Conservation (phyloP, 179 eudicot genomes). For the Beta corolliflora region DNA sequence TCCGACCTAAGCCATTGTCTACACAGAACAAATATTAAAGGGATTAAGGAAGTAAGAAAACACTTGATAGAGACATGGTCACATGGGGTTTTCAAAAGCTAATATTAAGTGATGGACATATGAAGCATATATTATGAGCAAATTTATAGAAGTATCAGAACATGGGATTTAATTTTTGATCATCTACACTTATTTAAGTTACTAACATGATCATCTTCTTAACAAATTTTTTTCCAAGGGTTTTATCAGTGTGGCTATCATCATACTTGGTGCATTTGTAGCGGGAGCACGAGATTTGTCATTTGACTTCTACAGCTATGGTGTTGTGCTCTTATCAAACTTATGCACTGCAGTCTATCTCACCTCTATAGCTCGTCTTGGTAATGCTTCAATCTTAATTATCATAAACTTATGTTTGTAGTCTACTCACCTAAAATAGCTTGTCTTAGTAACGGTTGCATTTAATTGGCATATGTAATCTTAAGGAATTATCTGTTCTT, state of each 20-base stretch:
- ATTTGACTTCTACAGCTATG: conserved; percentile 80
- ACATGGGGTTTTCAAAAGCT: neutral
- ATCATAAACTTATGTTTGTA: conserved; percentile 58
- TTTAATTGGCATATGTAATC: neutral
- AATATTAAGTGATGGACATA: neutral
- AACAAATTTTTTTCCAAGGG: conserved; percentile 36
- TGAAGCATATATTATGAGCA: neutral
- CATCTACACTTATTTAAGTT: conserved; percentile 11
- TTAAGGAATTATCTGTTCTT: neutral
- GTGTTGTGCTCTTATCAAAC: conserved; percentile 73
- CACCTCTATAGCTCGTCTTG: conserved; percentile 91
- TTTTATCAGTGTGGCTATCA: conserved; percentile 79
- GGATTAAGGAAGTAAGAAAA: too few species aligned
- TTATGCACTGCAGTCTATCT: conserved; percentile 84
- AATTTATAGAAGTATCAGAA: neutral
- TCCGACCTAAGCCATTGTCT: too few species aligned
- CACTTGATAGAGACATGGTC: neutral
- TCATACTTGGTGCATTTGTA: conserved; percentile 80
- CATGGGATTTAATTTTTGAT: neutral
- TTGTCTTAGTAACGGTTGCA: conserved; percentile 65
- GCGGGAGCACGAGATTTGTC: conserved; percentile 88
- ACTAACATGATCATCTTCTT: conserved; percentile 18
- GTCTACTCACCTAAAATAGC: conserved; percentile 89
- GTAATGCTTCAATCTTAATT: conserved; percentile 38
- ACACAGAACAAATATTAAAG: too few species aligned